Percentiles rank a stretch among this genome's conserved stretches.
phyloP scores from a whole-genome alignment of 2,329 filamentous ascomycete species.

The Ceratocystiopsis brevicomis region DNA sequence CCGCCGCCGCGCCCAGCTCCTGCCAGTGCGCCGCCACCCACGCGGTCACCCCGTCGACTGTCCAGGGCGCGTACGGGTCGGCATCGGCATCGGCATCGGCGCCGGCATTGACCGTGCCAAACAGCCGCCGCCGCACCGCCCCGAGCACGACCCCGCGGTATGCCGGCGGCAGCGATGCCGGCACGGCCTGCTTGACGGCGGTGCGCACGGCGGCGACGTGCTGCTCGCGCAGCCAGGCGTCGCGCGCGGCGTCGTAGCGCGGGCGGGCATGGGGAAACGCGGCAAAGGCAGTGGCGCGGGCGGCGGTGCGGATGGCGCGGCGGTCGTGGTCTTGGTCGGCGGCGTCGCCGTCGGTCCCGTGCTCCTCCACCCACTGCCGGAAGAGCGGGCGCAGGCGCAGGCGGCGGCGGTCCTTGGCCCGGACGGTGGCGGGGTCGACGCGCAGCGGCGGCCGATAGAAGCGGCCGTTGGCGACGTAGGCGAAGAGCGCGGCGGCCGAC shows the following conservation, averaged over 20 bases:
- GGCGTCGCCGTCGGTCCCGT: constrained; percentile 12
- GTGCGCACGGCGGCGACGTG: constrained; percentile 23
- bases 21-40: constrained; percentile 25
- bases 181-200: constrained; percentile 12
- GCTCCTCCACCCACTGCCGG: constrained; percentile 26
- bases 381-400: constrained; percentile 37
- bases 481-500: constrained; percentile 36
- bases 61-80: constrained; percentile 13
- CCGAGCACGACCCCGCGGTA: constrained; percentile 19
- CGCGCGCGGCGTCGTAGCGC: constrained; percentile 25
- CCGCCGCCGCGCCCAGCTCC: constrained; percentile 11
- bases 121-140: constrained; percentile 22
- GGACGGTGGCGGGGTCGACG: constrained; percentile 15
- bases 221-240: constrained; percentile 22
- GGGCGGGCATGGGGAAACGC: constrained; percentile 24
- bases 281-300: constrained; percentile 33
- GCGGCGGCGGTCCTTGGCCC: constrained; percentile 37
- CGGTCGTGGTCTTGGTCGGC: background rate
- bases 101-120: background rate
- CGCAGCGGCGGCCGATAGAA: constrained; percentile 31
- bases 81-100: background rate
- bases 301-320: constrained; percentile 19
- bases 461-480: constrained; percentile 37
- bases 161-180: constrained; percentile 10
- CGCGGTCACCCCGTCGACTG: constrained; percentile 20